phyloP scores from a whole-genome alignment of 306 rosid genomes.

The Glycine latifolia region DNA sequence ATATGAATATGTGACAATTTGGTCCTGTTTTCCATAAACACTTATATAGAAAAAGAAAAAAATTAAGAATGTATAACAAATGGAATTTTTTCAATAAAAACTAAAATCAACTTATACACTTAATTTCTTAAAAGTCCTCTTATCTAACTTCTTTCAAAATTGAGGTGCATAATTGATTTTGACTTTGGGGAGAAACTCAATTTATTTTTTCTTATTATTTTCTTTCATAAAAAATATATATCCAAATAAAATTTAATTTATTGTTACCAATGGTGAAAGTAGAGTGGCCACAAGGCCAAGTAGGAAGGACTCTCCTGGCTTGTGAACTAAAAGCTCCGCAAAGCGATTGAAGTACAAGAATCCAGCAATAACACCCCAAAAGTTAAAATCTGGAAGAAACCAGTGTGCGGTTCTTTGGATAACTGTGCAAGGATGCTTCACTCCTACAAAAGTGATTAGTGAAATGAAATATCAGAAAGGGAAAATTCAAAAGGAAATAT shows the following conservation, averaged over 20 bases:
- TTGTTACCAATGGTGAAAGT: constrained; percentile 64
- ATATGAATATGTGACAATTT: background rate
- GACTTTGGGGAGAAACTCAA: no score
- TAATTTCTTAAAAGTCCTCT: no score
- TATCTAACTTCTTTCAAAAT: no score
- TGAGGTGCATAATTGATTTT: no score
- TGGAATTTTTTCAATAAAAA: no score
- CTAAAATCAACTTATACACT: no score
- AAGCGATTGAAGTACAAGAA: constrained; percentile 57
- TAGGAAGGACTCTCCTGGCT: constrained; percentile 58
- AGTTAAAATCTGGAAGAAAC: constrained; percentile 45
- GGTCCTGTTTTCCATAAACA: no score
- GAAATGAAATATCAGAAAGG: background rate
- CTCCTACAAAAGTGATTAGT: constrained; percentile 42
- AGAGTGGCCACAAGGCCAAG: constrained; percentile 52
- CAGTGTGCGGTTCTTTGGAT: constrained; percentile 55
- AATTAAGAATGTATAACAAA: background rate
- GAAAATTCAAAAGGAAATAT: background rate
- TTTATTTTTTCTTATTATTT: no score
- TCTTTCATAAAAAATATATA: no score
- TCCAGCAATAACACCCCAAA: constrained; percentile 53
- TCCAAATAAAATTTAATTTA: background rate
- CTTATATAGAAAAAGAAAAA: no score
- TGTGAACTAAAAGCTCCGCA: constrained; percentile 60
- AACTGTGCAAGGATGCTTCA: constrained; percentile 56